phyloP scores from a whole-genome alignment of 1,284 basidiomycete genomes.

The Cryptococcus floricola region DNA sequence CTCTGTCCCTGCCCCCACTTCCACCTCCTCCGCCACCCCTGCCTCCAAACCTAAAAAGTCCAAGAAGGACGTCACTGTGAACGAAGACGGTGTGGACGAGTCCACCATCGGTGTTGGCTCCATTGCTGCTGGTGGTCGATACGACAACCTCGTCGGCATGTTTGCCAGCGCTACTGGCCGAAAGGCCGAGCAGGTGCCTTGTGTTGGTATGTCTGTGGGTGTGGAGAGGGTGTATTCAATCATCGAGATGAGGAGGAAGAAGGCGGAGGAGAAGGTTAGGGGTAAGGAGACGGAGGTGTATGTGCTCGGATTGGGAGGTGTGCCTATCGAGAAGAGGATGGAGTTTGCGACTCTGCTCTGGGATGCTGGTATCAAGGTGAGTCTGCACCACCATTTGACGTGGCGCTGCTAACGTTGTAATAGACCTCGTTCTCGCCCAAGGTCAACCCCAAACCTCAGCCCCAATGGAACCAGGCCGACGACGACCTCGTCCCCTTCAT shows the following conservation, averaged over 20 bases:
- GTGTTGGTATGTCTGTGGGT: conserved; percentile 90
- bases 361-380: conserved; percentile 81
- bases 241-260: conserved; percentile 78
- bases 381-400: conserved; percentile 10
- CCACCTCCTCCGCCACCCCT: conserved; percentile 40
- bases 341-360: conserved; percentile 76
- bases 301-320: conserved; percentile 85
- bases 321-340: conserved; percentile 78
- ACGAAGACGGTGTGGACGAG: conserved; percentile 88
- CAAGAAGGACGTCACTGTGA: conserved; percentile 47
- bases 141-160: conserved; percentile 94
- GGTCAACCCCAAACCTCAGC: conserved; percentile 76
- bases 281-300: conserved; percentile 93
- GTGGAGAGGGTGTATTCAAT: conserved; percentile 95
- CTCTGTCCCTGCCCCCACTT: conserved; percentile 48
- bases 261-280: conserved; percentile 59
- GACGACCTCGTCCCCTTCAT: conserved; percentile 87
- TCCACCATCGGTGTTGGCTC: conserved; percentile 91
- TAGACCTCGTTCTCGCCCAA: conserved; percentile 93
- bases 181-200: conserved; percentile 63
- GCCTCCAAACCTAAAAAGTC: conserved; percentile 25
- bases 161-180: conserved; percentile 76
- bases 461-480: conserved; percentile 89
- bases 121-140: conserved; percentile 94
- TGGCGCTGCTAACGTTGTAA: too few relatives aligned